Evolutionary conservation across 2,329 filamentous ascomycete species (phyloP).

Genomic region (Arthrobotrys pseudoclavata): DNA sequence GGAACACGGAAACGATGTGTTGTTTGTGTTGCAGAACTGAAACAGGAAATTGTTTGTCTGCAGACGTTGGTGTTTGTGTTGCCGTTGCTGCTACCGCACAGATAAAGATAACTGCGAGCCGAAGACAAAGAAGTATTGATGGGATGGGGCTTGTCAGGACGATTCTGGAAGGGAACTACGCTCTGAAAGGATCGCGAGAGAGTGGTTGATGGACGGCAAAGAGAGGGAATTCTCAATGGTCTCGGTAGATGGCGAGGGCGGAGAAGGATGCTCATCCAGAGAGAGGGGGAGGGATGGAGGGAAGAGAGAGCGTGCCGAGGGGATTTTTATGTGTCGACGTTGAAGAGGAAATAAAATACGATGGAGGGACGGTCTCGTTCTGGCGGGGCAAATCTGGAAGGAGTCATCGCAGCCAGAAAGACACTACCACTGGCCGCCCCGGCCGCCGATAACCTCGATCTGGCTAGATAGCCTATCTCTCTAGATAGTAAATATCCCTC

Average conservation of each 20-base stretch:
- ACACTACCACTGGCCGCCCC: slow-evolving; percentile 18
- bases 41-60: slow-evolving; percentile 45
- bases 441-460: no score
- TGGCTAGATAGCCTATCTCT: no score
- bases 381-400: slow-evolving; percentile 29
- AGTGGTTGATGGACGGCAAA: neutral
- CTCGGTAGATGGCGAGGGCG: neutral
- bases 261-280: slow-evolving; percentile 28
- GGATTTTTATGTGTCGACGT: slow-evolving; percentile 13
- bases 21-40: slow-evolving; percentile 55
- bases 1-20: slow-evolving; percentile 34
- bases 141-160: neutral
- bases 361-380: no score
- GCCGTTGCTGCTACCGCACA: neutral
- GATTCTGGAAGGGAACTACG: neutral
- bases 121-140: neutral
- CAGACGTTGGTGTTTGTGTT: neutral
- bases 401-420: slow-evolving; percentile 9
- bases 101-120: neutral
- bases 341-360: neutral
- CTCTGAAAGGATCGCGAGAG: neutral
- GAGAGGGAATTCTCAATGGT: slow-evolving; percentile 8
- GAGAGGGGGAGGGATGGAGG: neutral
- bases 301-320: neutral
- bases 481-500: no score